Percentiles rank a stretch among this genome's conserved stretches.
phyloP scores from a whole-genome alignment of 441 rosid species.

The Pelargonium cotyledonis region DNA sequence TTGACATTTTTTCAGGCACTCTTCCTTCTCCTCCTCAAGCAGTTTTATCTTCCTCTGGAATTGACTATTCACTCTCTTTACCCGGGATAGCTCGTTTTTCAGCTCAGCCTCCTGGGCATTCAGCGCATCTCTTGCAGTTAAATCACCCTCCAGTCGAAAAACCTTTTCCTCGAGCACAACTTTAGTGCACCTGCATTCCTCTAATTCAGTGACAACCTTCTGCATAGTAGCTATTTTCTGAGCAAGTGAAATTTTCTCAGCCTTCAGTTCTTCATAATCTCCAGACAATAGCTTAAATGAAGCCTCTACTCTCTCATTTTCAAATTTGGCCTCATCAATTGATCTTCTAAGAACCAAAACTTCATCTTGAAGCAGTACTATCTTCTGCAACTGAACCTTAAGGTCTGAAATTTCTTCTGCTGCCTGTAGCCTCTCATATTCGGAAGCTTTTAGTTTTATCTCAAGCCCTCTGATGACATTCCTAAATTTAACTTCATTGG shows the following conservation, averaged over 20 bases:
- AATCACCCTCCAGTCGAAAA: conserved; percentile 28
- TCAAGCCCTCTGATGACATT: conserved; percentile 37
- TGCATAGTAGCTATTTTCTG: conserved; percentile 34
- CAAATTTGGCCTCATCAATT: conserved; percentile 23
- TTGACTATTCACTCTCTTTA: conserved; percentile 35
- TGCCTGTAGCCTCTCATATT: conserved; percentile 41
- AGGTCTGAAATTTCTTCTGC: conserved; percentile 30
- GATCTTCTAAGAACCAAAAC: conserved; percentile 27
- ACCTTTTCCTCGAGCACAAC: conserved; percentile 37
- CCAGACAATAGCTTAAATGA: conserved; percentile 22
- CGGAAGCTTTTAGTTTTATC: conserved; percentile 45
- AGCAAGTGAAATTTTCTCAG: conserved; percentile 28
- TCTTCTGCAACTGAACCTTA: conserved; percentile 33
- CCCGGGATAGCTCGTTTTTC: conserved; percentile 47
- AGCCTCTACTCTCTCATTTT: conserved; percentile 35
- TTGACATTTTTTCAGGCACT: conserved; percentile 23
- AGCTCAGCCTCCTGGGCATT: conserved; percentile 47
- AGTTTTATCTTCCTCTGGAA: conserved; percentile 34
- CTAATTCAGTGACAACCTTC: conserved; percentile 32
- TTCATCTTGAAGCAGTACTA: conserved; percentile 34
- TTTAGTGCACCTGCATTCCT: conserved; percentile 31
- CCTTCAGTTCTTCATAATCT: conserved; percentile 36
- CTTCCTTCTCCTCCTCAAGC: conserved; percentile 42
- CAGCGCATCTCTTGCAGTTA: conserved; percentile 50
- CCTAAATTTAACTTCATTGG: conserved; percentile 39